Percentiles rank a stretch among this genome's conserved stretches.
Evolutionary conservation across 1,284 basidiomycete genomes (phyloP).

Genomic region (Marasmius sp.): DNA sequence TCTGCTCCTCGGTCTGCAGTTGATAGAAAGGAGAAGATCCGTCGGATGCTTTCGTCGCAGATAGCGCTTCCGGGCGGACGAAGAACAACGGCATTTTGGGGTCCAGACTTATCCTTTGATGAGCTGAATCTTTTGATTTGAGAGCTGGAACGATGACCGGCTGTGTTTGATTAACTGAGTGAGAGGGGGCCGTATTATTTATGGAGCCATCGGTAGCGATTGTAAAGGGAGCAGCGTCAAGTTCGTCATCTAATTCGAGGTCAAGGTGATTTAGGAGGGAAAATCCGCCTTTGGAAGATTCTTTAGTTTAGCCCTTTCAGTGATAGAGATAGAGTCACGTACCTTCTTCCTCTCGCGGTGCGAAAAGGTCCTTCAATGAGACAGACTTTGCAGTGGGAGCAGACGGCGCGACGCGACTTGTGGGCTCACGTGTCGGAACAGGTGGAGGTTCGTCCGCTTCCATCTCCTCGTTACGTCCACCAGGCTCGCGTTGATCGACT

Average conservation of each 20-base stretch:
- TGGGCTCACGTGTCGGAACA: background rate
- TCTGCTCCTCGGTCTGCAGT: conserved; percentile 59
- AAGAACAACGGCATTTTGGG: conserved; percentile 63
- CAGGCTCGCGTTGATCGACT: background rate
- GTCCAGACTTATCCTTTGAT: conserved; percentile 39
- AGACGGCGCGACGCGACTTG: background rate
- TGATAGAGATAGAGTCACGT: conserved; percentile 14
- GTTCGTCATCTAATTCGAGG: conserved; percentile 66
- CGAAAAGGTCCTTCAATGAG: conserved; percentile 66
- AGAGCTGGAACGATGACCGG: conserved; percentile 12
- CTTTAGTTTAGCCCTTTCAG: background rate
- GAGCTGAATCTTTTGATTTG: conserved; percentile 7
- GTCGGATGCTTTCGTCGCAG: conserved; percentile 28
- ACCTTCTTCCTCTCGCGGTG: conserved; percentile 67
- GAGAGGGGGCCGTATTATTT: background rate
- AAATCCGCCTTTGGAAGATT: conserved; percentile 40
- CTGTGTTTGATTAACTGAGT: background rate
- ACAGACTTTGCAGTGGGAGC: background rate
- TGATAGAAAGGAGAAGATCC: conserved; percentile 41
- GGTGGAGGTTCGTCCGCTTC: conserved; percentile 7
- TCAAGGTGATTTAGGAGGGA: conserved; percentile 68
- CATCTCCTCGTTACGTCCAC: conserved; percentile 10
- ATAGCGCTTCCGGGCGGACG: conserved; percentile 46
- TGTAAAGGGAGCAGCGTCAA: conserved; percentile 26
- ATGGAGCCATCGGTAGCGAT: no score